A percentile compares a stretch with the other conserved stretches of the same genome.
These are phyloP conservation scores for Cyanodermella asteris DNA, from an alignment of 2,329 filamentous ascomycete species.

Conservation along the genomic window DNA sequence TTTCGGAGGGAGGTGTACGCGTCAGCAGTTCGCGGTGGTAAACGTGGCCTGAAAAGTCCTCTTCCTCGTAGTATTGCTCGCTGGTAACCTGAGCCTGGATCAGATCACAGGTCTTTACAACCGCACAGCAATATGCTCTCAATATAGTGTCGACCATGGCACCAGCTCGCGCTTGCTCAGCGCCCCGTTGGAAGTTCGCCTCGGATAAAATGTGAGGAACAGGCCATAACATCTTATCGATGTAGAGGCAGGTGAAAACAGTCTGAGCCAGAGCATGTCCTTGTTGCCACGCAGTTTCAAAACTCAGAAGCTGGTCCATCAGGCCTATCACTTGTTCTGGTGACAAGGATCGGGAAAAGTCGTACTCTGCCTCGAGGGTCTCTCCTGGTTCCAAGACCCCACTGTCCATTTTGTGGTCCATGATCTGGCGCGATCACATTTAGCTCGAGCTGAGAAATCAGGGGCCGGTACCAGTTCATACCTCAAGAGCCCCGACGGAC, in stretches of 20 bases:
- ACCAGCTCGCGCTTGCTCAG: slow-evolving; percentile 9
- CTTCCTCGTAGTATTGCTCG: slow-evolving; percentile 94
- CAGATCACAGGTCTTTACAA: slow-evolving; percentile 63
- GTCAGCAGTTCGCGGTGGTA: slow-evolving; percentile 62
- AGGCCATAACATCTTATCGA: slow-evolving; percentile 61
- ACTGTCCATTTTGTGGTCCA: slow-evolving; percentile 98
- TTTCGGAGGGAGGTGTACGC: slow-evolving; percentile 33
- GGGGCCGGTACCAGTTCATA: slow-evolving; percentile 12
- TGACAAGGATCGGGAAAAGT: slow-evolving; percentile 43
- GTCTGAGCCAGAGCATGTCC: slow-evolving; percentile 94
- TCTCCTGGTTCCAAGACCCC: slow-evolving; percentile 61
- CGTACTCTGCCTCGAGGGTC: slow-evolving; percentile 63
- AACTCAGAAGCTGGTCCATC: slow-evolving; percentile 77
- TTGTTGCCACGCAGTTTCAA: slow-evolving; percentile 94
- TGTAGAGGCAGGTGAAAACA: slow-evolving; percentile 75
- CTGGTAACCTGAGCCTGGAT: slow-evolving; percentile 55
- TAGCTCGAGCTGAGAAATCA: too few species aligned
- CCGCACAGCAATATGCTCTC: slow-evolving; percentile 63
- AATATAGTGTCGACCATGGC: slow-evolving; percentile 41
- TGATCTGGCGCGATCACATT: slow-evolving; percentile 43
- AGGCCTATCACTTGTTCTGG: slow-evolving; percentile 74
- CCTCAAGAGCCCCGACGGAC: slow-evolving; percentile 56
- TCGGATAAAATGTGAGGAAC: slow-evolving; percentile 41
- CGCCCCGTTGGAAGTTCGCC: slow-evolving; percentile 32
- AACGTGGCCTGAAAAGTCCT: slow-evolving; percentile 86